Conservation (phyloP, 441 rosid species). For the Aquilaria agallochum region DNA sequence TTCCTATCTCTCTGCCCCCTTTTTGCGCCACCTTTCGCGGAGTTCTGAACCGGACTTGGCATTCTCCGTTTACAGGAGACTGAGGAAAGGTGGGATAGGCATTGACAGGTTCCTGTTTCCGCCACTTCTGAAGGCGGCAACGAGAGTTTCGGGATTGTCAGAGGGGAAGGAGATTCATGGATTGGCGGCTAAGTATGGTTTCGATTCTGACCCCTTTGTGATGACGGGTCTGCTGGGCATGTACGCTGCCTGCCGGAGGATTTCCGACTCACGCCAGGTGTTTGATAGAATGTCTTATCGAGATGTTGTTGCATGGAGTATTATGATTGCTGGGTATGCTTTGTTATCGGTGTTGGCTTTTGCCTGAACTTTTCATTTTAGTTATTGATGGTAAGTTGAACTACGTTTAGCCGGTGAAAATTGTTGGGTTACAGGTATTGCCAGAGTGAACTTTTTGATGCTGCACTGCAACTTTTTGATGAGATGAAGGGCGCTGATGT, state of each 20-base stretch:
- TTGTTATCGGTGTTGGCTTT: too few species aligned
- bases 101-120: conserved; percentile 52
- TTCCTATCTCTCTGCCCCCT: conserved; percentile 26
- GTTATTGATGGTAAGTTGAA: background rate
- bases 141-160: conserved; percentile 33
- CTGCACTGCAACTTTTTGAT: conserved; percentile 54
- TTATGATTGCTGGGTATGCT: conserved; percentile 54
- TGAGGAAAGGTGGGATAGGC: conserved; percentile 26
- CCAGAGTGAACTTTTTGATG: conserved; percentile 35
- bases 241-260: conserved; percentile 32
- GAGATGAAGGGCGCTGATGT: conserved; percentile 46
- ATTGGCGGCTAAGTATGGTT: conserved; percentile 34
- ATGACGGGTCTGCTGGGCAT: conserved; percentile 40
- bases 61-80: conserved; percentile 28
- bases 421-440: conserved; percentile 36
- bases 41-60: conserved; percentile 25
- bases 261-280: conserved; percentile 37
- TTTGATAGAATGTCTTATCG: conserved; percentile 56
- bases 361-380: background rate
- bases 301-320: conserved; percentile 59
- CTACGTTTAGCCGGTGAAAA: background rate
- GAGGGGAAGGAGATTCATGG: conserved; percentile 69
- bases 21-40: conserved; percentile 37
- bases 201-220: conserved; percentile 47
- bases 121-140: conserved; percentile 44